Percentiles rank a stretch among this genome's conserved stretches.
phyloP scores from a whole-genome alignment of 164 flowering plant genomes.

The Sextonia rubra region DNA sequence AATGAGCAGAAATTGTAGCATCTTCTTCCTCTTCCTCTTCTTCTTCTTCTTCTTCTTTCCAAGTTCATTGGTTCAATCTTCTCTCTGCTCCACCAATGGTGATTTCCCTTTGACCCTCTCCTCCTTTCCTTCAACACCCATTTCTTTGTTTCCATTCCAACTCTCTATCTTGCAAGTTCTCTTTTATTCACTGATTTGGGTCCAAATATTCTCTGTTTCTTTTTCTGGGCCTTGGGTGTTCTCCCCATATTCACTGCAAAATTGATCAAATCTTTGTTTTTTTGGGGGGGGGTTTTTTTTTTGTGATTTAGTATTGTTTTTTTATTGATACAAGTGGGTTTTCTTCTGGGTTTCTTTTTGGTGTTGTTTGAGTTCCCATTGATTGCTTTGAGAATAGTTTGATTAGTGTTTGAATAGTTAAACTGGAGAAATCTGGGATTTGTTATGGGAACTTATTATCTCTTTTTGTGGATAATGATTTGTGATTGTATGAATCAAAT shows the following conservation, averaged over 20 bases:
- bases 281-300: too few relatives aligned
- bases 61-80: conserved; percentile 22
- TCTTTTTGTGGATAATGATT: too few relatives aligned
- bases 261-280: neutral
- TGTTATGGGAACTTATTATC: neutral
- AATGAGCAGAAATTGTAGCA: too few relatives aligned
- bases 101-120: neutral
- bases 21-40: conserved; percentile 1
- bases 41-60: conserved; percentile 15
- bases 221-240: too few relatives aligned
- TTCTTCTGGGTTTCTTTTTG: neutral
- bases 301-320: neutral
- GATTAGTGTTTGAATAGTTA: neutral
- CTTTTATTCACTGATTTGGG: neutral
- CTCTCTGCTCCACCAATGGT: conserved; percentile 42
- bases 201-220: neutral
- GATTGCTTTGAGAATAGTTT: too few relatives aligned
- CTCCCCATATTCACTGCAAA: neutral
- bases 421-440: neutral
- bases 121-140: neutral
- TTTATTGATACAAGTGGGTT: neutral
- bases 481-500: too few relatives aligned
- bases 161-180: conserved; percentile 1
- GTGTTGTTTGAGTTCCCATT: neutral
- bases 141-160: neutral